phyloP scores from a whole-genome alignment of 2,329 filamentous ascomycete genomes.

The Diaporthe sp. region DNA sequence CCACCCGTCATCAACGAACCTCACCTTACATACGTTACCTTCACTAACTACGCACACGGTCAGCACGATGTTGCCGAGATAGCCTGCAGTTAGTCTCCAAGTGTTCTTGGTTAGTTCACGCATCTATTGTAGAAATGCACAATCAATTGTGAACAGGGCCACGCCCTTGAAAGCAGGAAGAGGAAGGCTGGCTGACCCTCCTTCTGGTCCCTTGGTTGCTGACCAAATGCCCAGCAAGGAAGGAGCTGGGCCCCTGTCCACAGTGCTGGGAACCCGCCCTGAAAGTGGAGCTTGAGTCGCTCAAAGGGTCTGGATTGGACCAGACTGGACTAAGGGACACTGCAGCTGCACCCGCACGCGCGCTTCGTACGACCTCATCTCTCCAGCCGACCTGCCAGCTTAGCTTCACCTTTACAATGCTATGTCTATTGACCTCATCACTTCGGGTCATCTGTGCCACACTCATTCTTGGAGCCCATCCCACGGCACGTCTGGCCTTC shows the following conservation, averaged over 20 bases:
- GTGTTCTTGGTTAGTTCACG: too few species aligned
- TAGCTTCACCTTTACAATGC: background rate
- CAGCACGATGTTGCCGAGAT: background rate
- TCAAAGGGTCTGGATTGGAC: background rate
- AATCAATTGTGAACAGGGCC: background rate
- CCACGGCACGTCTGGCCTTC: background rate
- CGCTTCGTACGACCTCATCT: background rate
- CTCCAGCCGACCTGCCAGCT: background rate
- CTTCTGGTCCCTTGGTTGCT: background rate
- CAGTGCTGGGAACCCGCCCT: constrained; percentile 2
- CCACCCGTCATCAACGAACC: background rate
- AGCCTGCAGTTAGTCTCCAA: background rate
- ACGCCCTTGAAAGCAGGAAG: background rate
- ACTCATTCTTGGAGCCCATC: background rate
- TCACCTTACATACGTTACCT: background rate
- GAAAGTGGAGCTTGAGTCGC: constrained; percentile 3
- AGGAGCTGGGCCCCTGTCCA: constrained; percentile 15
- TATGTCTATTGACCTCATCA: background rate
- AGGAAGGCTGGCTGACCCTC: constrained; percentile 20
- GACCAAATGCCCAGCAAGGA: background rate
- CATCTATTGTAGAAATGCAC: background rate
- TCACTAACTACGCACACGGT: background rate
- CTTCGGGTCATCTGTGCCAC: constrained; percentile 3
- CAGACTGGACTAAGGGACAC: background rate
- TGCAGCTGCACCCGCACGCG: background rate